A percentile compares a stretch with the other conserved stretches of the same genome.
Evolutionary conservation across 192 early-diverging fungal species (phyloP).

Genomic region (Rhizophagus sp.): DNA sequence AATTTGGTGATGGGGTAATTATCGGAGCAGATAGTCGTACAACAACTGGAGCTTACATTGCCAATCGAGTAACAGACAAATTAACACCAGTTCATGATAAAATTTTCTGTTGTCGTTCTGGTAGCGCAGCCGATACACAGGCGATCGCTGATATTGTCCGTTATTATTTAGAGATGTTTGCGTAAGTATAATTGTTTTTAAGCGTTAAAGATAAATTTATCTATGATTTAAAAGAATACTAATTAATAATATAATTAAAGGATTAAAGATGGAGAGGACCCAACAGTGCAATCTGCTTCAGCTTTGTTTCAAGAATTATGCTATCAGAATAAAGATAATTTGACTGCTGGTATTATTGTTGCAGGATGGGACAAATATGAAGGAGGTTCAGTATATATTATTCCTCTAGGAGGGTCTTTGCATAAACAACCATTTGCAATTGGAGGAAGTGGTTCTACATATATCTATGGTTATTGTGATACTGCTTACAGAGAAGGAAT

Average conservation of each 20-base stretch:
- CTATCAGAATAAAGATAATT: constrained; percentile 89
- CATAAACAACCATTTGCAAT: constrained; percentile 92
- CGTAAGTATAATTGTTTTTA: constrained; percentile 50
- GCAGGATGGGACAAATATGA: constrained; percentile 95
- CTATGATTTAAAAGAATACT: not conserved
- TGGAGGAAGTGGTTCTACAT: constrained; percentile 93
- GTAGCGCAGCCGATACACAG: constrained; percentile 97
- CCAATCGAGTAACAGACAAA: constrained; percentile 98
- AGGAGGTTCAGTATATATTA: constrained; percentile 85
- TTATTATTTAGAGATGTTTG: constrained; percentile 93
- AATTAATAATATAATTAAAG: constrained; percentile 39
- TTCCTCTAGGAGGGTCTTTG: constrained; percentile 91
- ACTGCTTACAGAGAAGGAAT: constrained; percentile 77
- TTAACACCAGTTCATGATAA: constrained; percentile 92
- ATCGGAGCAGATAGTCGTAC: constrained; percentile 98
- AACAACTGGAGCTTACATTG: constrained; percentile 93
- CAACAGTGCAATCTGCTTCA: constrained; percentile 85
- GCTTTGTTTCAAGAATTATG: constrained; percentile 91
- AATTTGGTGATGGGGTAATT: constrained; percentile 89
- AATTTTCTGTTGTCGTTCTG: constrained; percentile 98
- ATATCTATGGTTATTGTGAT: constrained; percentile 99
- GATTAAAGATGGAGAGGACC: constrained; percentile 80
- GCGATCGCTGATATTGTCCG: constrained; percentile 97
- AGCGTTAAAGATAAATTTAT: not conserved
- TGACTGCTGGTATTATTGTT: constrained; percentile 94